phyloP scores from a whole-genome alignment of 2,329 filamentous ascomycete species.

The Colletotrichum spaethianum region DNA sequence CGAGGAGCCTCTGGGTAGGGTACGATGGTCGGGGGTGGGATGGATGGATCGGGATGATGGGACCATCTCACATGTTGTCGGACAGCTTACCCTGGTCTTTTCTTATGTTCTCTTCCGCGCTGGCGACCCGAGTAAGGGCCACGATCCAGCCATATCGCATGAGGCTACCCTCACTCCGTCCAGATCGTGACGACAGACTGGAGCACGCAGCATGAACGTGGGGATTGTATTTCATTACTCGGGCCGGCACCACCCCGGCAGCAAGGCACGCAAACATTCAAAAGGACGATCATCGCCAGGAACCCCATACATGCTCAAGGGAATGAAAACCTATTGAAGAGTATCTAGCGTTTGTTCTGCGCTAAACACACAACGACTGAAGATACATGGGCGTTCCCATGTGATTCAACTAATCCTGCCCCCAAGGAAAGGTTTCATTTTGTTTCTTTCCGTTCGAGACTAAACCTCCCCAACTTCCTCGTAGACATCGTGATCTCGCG shows the following conservation, averaged over 20 bases:
- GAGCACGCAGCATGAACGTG: constrained; percentile 20
- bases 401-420: constrained; percentile 37
- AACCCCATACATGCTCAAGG: not conserved
- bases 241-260: constrained; percentile 17
- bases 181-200: constrained; percentile 15
- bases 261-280: not conserved
- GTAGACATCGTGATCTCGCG: constrained; percentile 33
- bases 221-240: not conserved
- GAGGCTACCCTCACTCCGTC: not conserved
- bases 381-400: constrained; percentile 35
- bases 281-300: not conserved
- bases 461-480: constrained; percentile 14
- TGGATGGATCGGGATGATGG: not conserved
- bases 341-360: constrained; percentile 34
- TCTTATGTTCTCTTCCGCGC: not conserved
- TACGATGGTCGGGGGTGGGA: not conserved
- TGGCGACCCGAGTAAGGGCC: not conserved
- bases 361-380: constrained; percentile 31
- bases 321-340: constrained; percentile 38
- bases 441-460: constrained; percentile 26
- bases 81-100: not conserved
- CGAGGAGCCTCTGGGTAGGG: not conserved
- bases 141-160: not conserved
- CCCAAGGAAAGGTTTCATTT: constrained; percentile 24
- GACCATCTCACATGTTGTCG: not conserved